A percentile compares a stretch with the other conserved stretches of the same genome.
Conservation (phyloP, 176 grass and related monocot species). For the Paspalum vaginatum region DNA sequence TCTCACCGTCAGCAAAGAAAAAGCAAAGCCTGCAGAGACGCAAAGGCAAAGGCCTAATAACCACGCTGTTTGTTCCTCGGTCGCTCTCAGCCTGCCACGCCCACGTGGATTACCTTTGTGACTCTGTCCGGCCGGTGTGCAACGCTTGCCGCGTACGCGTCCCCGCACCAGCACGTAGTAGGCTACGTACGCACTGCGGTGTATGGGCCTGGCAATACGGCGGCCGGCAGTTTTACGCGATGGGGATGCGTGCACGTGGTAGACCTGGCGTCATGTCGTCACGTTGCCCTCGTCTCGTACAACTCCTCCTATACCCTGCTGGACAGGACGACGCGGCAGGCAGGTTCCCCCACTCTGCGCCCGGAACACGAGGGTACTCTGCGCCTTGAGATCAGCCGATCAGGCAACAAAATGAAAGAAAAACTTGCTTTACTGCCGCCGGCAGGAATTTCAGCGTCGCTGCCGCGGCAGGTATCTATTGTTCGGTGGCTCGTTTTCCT, state of each 20-base stretch:
- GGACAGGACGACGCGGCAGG: no score
- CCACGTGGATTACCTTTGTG: not conserved
- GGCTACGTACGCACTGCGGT: not conserved
- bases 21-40: no score
- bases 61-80: no score
- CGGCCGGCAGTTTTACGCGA: not conserved
- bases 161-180: no score
- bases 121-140: no score
- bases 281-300: not conserved
- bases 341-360: not conserved
- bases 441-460: conserved; percentile 29
- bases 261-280: not conserved
- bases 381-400: no score
- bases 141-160: not conserved
- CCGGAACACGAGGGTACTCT: not conserved
- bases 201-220: not conserved
- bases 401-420: not conserved
- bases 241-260: not conserved
- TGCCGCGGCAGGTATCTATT: not conserved
- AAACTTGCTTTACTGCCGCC: not conserved
- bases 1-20: no score
- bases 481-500: conserved; percentile 6
- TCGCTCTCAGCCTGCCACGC: not conserved
- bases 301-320: not conserved
- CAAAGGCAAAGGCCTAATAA: not conserved